These are phyloP conservation scores for Diutina catenulata DNA, from an alignment of 1,139 yeast genomes.

Conservation along the genomic window DNA sequence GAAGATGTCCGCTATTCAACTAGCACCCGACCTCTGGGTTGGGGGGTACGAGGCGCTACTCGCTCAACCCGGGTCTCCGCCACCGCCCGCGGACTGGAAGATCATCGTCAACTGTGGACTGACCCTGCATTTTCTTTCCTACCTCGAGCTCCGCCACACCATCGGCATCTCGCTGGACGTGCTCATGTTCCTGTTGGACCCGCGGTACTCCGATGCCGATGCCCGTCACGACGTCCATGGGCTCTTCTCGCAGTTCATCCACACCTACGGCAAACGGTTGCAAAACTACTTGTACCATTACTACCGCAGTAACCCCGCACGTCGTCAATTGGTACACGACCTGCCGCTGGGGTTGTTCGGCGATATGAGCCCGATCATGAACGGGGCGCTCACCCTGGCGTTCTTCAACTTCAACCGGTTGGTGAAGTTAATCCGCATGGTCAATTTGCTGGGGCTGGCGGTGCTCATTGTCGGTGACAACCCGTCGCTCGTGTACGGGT, in stretches of 20 bases:
- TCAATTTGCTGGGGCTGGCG: conserved; percentile 25
- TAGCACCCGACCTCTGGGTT: conserved; percentile 9
- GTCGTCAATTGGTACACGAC: conserved; percentile 18
- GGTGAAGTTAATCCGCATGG: conserved; percentile 23
- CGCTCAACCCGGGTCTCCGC: conserved; percentile 4
- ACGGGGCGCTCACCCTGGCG: conserved; percentile 27
- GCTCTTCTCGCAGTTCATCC: conserved; percentile 16
- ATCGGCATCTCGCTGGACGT: conserved; percentile 25
- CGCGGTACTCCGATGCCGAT: conserved; percentile 15
- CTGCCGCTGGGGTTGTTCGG: conserved; percentile 9
- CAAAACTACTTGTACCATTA: conserved; percentile 30
- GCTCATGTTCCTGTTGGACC: conserved; percentile 28
- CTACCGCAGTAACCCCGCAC: conserved; percentile 22
- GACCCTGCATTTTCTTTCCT: conserved; percentile 20
- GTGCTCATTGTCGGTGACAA: conserved; percentile 18
- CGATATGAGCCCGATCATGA: conserved; percentile 19
- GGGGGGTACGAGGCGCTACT: conserved; percentile 8
- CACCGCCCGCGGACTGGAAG: conserved; percentile 24
- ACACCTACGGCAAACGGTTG: conserved; percentile 22
- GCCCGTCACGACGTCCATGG: not conserved
- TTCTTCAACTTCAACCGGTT: conserved; percentile 28
- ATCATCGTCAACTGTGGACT: conserved; percentile 31
- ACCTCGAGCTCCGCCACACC: conserved; percentile 13
- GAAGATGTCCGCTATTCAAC: conserved; percentile 6
- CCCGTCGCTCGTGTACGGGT: conserved; percentile 15